Evolutionary conservation across 306 rosid genomes (phyloP).

Genomic region (Castanospermum australe): DNA sequence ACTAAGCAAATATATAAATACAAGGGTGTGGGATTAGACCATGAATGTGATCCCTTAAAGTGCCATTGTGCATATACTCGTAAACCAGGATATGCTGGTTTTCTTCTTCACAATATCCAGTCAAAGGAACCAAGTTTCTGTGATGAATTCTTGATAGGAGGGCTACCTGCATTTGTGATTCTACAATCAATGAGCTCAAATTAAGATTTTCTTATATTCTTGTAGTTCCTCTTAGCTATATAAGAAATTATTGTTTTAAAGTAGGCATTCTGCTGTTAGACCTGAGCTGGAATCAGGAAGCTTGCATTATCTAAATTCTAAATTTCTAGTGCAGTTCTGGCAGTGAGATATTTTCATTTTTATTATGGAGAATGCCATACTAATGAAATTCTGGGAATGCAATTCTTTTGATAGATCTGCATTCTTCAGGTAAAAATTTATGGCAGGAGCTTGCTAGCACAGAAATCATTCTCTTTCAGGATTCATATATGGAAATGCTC

Average conservation of each 20-base stretch:
- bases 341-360: background rate
- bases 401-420: constrained; percentile 3
- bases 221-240: background rate
- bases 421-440: background rate
- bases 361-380: background rate
- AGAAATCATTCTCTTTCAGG: background rate
- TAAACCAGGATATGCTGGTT: constrained; percentile 72
- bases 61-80: constrained; percentile 90
- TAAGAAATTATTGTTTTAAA: background rate
- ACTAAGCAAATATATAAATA: background rate
- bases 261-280: background rate
- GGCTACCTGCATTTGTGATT: constrained; percentile 62
- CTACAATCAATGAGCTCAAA: constrained; percentile 26
- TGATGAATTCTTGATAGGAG: constrained; percentile 90
- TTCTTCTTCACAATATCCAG: constrained; percentile 87
- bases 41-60: constrained; percentile 73
- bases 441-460: background rate
- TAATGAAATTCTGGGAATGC: constrained; percentile 3
- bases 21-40: constrained; percentile 40
- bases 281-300: background rate
- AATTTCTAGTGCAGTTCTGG: background rate
- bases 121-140: constrained; percentile 87
- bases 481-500: background rate
- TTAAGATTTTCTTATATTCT: constrained; percentile 4
- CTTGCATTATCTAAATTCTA: background rate